Conservation (phyloP, 2,329 filamentous ascomycete genomes). For the Xylariaceae sp. region DNA sequence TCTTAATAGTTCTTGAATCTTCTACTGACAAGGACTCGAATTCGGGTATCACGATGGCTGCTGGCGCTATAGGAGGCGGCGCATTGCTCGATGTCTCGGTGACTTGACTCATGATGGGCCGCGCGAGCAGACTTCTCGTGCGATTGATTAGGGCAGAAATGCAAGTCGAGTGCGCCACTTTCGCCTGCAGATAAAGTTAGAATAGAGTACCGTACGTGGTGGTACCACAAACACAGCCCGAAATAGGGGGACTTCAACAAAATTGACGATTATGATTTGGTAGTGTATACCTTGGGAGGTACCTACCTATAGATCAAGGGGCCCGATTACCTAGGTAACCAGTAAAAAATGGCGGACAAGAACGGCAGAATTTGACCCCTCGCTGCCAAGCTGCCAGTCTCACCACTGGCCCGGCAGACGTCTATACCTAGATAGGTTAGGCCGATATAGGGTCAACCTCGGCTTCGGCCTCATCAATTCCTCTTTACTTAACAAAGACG, state of each 20-base stretch:
- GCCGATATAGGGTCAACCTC: neutral
- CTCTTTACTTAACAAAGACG: neutral
- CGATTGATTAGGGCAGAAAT: conserved; percentile 7
- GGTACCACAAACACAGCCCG: neutral
- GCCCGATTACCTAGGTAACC: too few species aligned
- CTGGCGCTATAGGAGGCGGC: neutral
- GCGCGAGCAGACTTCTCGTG: conserved; percentile 4
- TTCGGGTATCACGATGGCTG: conserved; percentile 20
- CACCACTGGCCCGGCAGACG: neutral
- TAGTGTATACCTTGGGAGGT: too few species aligned
- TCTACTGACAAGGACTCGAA: conserved; percentile 27
- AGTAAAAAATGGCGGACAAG: conserved; percentile 32
- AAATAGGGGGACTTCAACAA: neutral
- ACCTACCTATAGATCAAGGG: too few species aligned
- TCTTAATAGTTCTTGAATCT: neutral
- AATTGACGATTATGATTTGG: too few species aligned
- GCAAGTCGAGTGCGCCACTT: neutral
- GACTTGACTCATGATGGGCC: conserved; percentile 31
- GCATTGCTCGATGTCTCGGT: conserved; percentile 18
- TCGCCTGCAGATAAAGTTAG: neutral
- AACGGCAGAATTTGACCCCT: conserved; percentile 28
- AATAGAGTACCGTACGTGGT: neutral
- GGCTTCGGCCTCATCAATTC: neutral
- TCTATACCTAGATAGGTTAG: neutral
- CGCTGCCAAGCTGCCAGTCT: neutral